Base-by-base conservation (phyloP, 2,329 filamentous ascomycete species). In the Calcarisporium arbuscula region DNA sequence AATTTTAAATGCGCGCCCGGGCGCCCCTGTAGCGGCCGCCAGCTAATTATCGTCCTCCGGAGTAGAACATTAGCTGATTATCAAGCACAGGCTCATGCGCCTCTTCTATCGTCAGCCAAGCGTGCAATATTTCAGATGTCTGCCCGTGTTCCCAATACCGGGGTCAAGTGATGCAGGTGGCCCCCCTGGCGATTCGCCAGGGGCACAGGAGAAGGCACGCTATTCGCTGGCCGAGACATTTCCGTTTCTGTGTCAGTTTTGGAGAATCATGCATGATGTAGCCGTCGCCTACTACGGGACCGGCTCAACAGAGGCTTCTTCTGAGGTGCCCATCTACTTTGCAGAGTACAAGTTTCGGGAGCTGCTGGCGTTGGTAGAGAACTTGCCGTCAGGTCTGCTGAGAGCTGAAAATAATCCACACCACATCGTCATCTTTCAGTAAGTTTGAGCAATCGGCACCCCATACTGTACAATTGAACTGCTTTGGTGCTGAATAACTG, bases 331-430 rank as follows among this genome's bases (percentile, higher is more conserved):
- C 2, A 35, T 56, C 4, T 39, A 42, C 6, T 54, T 60, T 30
- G 54, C 55, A 1, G 61, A 65, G 39, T 50, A 49, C 28, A 61
- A 58, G 15, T 65, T 56, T 33, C 57, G 57, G 5, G 58, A 65
- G 39, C 45, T 66, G 0, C 46, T 66, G 11, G 51, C 54, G 2
- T 65, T 60, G 59, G 50, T 47, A 6, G 55, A 61, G 15, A 48
- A 38, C 2, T 35, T 65, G 9, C 54, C 57, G 0, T 18, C 40
- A 6, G 35, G 38, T 1, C 37, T 62, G 16, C 32, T 46, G 12
- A 48, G 50, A 9, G 39, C 30, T 6, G 44, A 55, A 4, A 30
- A 45, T 5, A 54, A 42, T 15, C 44, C 56, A 2, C 56, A 62
- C 30, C 51, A 64, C 36, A 56, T 62, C 3, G 39, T 52, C 4